Base-by-base conservation (phyloP, 2,329 filamentous ascomycete genomes). In the Cladophialophora chaetospira region DNA sequence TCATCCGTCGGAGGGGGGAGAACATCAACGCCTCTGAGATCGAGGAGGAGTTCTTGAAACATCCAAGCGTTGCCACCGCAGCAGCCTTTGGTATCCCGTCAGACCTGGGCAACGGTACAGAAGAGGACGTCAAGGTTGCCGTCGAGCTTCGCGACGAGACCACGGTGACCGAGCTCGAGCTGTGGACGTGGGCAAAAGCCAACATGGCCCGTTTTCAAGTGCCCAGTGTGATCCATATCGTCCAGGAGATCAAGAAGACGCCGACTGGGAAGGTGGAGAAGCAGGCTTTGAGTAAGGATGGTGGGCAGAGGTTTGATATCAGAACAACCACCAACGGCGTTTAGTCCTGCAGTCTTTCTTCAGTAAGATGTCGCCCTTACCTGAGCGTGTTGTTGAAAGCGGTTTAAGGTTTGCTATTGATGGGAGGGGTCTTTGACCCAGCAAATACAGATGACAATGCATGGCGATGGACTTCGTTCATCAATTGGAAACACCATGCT, bases 11-110 rank as follows among this genome's bases (percentile, higher is more conserved):
- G 29, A 92, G 89, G 21, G 93, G 93, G 21, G 93, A 97, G 71
- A 97, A 97, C 70, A 96, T 96, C 55, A 89, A 96, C 71, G 93
- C 93, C 0, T 78, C 96, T 5, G 93, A 97, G 72, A 81, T 97
- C 2, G 93, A 97, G 71, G 91, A 95, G 26, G 57, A 55, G 29
- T 55, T 59, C 31, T 21, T 59, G 9, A 47, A 43, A 17, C 57
- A 59, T 28, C 42, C 52, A 5, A 33, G 42, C 31, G 57, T 59
- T 5, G 45, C 42, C 10, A 26, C 40, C 10, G 57, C 52, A 38
- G 44, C 57, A 19, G 57, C 57, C 17, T 59, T 36, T 35, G 57
- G 35, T 5, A 48, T 59, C 17, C 57, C 57, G 6, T 59, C 52
- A 10, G 45, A 55, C 6, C 52, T 59, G 13, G 57, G 57, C 11